These are phyloP conservation scores for Lasiosphaeria hispida DNA, from an alignment of 495 filamentous ascomycete genomes.

Conservation along the genomic window DNA sequence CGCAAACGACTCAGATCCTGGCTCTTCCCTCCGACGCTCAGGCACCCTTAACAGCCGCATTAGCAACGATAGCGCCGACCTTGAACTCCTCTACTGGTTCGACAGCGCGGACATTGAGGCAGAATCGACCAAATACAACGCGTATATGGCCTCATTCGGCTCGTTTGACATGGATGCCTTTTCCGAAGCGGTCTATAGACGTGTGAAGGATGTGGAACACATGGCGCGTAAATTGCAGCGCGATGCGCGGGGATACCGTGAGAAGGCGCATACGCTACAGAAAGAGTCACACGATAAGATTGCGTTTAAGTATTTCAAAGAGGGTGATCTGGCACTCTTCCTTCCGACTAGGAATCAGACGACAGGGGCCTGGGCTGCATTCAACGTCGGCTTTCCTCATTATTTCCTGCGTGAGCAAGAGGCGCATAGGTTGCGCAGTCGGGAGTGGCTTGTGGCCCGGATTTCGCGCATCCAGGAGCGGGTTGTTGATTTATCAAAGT, in stretches of 20 bases:
- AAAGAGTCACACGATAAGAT: constrained; percentile 94
- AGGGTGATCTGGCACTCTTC: constrained; percentile 94
- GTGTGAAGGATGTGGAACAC: constrained; percentile 84
- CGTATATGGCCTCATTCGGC: constrained; percentile 65
- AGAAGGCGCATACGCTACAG: constrained; percentile 79
- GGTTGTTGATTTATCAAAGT: constrained; percentile 87
- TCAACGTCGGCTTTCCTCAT: constrained; percentile 95
- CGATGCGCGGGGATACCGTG: constrained; percentile 80
- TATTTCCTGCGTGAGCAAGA: constrained; percentile 96
- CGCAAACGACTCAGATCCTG: constrained; percentile 57
- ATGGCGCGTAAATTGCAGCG: constrained; percentile 87
- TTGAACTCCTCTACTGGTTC: constrained; percentile 75
- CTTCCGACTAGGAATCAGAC: constrained; percentile 90
- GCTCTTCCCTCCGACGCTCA: constrained; percentile 57
- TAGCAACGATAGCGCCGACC: constrained; percentile 51
- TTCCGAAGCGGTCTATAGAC: constrained; percentile 75
- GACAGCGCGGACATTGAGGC: constrained; percentile 60
- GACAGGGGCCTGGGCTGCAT: constrained; percentile 94
- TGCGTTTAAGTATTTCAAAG: constrained; percentile 93
- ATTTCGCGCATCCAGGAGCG: constrained; percentile 91
- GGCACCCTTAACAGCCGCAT: constrained; percentile 40
- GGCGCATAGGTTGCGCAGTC: constrained; percentile 70
- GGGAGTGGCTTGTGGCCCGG: constrained; percentile 93
- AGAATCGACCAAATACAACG: constrained; percentile 67
- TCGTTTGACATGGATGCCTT: constrained; percentile 81